phyloP scores from a whole-genome alignment of 2,329 filamentous ascomycete genomes.

The Elsinoe australis region DNA sequence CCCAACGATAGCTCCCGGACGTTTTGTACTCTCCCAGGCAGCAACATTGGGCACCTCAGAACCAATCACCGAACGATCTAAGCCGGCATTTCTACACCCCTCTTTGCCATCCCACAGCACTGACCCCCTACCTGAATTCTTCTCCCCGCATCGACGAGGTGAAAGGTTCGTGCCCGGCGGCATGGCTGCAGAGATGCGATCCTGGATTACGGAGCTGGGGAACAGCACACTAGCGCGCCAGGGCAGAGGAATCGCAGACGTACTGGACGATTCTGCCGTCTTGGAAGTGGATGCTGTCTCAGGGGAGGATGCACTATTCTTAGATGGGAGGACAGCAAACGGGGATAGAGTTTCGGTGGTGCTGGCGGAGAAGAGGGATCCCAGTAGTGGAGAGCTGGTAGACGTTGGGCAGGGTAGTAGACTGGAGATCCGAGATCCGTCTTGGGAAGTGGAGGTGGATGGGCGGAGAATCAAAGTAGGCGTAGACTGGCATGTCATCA shows the following conservation, averaged over 20 bases:
- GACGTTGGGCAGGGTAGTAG: constrained; percentile 26
- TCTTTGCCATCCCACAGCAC: constrained; percentile 1
- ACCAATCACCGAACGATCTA: constrained; percentile 5
- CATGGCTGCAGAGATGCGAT: constrained; percentile 42
- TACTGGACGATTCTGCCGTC: not conserved
- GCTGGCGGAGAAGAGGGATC: constrained; percentile 20
- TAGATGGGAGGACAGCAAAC: constrained; percentile 19
- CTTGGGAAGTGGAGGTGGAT: constrained; percentile 36
- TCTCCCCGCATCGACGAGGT: constrained; percentile 46
- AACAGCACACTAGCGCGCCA: constrained; percentile 16
- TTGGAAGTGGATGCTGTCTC: constrained; percentile 19
- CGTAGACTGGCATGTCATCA: constrained; percentile 35
- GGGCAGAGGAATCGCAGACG: not conserved
- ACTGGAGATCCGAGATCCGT: constrained; percentile 34
- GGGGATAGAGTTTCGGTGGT: constrained; percentile 21
- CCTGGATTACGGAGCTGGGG: constrained; percentile 44
- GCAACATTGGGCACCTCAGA: constrained; percentile 6
- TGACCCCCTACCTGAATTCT: constrained; percentile 43
- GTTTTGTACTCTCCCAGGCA: constrained; percentile 13
- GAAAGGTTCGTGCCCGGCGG: constrained; percentile 45
- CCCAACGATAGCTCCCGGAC: not conserved
- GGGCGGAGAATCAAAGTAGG: constrained; percentile 34
- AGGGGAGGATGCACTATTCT: constrained; percentile 18
- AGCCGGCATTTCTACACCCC: constrained; percentile 8
- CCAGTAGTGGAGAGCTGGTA: constrained; percentile 23